phyloP scores from a whole-genome alignment of 768 basidiomycete species.

The Rhodotorula graminis region DNA sequence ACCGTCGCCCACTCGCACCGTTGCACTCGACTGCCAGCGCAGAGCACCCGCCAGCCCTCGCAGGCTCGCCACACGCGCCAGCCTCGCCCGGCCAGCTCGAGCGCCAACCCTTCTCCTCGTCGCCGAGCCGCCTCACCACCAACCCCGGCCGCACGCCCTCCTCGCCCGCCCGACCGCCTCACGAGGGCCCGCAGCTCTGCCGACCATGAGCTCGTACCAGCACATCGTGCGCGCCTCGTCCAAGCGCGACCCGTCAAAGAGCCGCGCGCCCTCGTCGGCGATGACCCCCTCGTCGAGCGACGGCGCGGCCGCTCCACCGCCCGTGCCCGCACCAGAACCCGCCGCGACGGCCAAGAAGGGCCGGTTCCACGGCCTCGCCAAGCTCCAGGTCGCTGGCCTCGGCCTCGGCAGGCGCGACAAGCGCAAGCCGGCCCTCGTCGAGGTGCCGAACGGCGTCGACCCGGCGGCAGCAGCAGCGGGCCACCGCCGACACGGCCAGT shows the following conservation, averaged over 20 bases:
- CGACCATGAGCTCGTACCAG: conserved; percentile 14
- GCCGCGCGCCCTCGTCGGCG: background rate
- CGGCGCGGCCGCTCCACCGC: background rate
- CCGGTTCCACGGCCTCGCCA: conserved; percentile 2
- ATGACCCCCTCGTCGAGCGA: no score
- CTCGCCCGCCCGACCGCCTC: no score
- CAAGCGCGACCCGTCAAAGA: conserved; percentile 1
- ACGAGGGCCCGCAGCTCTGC: background rate
- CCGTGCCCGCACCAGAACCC: no score
- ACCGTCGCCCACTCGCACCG: no score
- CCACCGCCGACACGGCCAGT: background rate
- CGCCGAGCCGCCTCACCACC: no score
- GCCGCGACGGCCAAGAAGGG: background rate
- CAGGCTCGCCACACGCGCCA: no score
- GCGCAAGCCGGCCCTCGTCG: background rate
- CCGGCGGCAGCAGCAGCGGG: background rate
- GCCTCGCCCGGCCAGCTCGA: no score
- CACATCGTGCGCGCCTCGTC: conserved; percentile 16
- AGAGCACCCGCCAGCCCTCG: no score
- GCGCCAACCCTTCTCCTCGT: no score
- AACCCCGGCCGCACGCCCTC: no score
- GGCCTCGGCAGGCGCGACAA: background rate
- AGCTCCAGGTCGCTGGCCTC: background rate
- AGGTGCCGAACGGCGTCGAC: background rate
- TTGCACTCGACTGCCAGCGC: no score